A percentile compares a stretch with the other conserved stretches of the same genome.
Evolutionary conservation across 2,329 filamentous ascomycete genomes (phyloP).

Genomic region (Aspergillus brasiliensis): DNA sequence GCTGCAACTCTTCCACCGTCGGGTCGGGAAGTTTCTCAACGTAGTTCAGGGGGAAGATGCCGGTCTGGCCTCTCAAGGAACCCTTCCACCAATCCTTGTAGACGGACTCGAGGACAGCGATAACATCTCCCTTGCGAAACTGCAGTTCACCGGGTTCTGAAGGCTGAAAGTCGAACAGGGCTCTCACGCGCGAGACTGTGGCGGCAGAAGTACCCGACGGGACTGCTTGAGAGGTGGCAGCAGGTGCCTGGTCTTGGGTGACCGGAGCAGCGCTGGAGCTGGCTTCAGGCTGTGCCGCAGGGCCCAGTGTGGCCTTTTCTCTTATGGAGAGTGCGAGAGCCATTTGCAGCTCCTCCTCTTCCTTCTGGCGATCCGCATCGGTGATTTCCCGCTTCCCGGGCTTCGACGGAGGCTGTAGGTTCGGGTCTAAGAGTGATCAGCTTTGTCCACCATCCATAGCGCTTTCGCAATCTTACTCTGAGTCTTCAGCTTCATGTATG

Average conservation of each 20-base stretch:
- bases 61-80: conserved; percentile 88
- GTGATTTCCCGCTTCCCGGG: conserved; percentile 92
- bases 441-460: neutral
- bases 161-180: conserved; percentile 91
- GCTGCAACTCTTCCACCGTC: conserved; percentile 88
- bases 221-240: conserved; percentile 59
- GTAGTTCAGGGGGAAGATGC: conserved; percentile 98
- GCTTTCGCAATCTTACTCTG: conserved; percentile 52
- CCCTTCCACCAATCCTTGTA: conserved; percentile 99
- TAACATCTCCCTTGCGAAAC: conserved; percentile 95
- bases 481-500: conserved; percentile 82
- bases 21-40: conserved; percentile 97
- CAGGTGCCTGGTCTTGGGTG: conserved; percentile 38
- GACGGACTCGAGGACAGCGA: conserved; percentile 94
- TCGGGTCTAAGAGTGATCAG: conserved; percentile 68
- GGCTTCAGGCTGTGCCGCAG: conserved; percentile 42
- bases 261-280: conserved; percentile 38
- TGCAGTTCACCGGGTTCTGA: conserved; percentile 93
- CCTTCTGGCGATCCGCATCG: conserved; percentile 84
- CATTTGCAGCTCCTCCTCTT: conserved; percentile 97
- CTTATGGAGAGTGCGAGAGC: conserved; percentile 89
- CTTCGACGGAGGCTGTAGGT: conserved; percentile 86
- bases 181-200: conserved; percentile 90
- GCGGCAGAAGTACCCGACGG: conserved; percentile 89
- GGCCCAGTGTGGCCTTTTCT: conserved; percentile 63